These are phyloP conservation scores for Stagonosporopsis cucurbitacearum DNA, from an alignment of 2,329 filamentous ascomycete genomes.

Conservation along the genomic window DNA sequence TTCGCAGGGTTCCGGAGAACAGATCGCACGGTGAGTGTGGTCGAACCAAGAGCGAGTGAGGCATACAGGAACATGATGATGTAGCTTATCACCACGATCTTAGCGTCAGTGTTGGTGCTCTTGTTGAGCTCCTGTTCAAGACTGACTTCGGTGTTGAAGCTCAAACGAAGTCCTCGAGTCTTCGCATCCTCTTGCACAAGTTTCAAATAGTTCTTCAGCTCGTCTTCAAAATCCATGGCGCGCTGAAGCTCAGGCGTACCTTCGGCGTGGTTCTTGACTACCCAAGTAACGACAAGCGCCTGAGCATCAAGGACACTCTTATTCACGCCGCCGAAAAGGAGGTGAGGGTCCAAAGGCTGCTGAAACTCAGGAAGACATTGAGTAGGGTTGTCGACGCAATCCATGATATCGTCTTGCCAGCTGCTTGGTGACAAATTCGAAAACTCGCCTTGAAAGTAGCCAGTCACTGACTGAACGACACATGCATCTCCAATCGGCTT, in stretches of 20 bases:
- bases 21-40: slow-evolving; percentile 77
- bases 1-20: slow-evolving; percentile 82
- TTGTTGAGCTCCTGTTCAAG: slow-evolving; percentile 96
- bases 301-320: slow-evolving; percentile 71
- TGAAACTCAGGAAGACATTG: slow-evolving; percentile 84
- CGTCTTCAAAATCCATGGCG: slow-evolving; percentile 89
- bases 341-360: slow-evolving; percentile 83
- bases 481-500: slow-evolving; percentile 90
- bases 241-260: slow-evolving; percentile 71
- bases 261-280: slow-evolving; percentile 84
- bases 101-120: slow-evolving; percentile 96
- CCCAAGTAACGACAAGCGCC: slow-evolving; percentile 91
- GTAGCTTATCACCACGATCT: slow-evolving; percentile 95
- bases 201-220: slow-evolving; percentile 74
- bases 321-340: slow-evolving; percentile 84
- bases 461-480: slow-evolving; percentile 89
- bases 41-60: slow-evolving; percentile 88
- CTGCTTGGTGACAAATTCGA: slow-evolving; percentile 65
- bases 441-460: slow-evolving; percentile 79
- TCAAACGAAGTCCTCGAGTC: slow-evolving; percentile 80
- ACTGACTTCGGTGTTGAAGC: slow-evolving; percentile 94
- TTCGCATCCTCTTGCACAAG: slow-evolving; percentile 81
- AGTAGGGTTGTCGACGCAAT: slow-evolving; percentile 81
- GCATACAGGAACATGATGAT: slow-evolving; percentile 99
- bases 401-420: slow-evolving; percentile 75